phyloP scores from a whole-genome alignment of 441 rosid genomes.

The Biscutella auriculata region DNA sequence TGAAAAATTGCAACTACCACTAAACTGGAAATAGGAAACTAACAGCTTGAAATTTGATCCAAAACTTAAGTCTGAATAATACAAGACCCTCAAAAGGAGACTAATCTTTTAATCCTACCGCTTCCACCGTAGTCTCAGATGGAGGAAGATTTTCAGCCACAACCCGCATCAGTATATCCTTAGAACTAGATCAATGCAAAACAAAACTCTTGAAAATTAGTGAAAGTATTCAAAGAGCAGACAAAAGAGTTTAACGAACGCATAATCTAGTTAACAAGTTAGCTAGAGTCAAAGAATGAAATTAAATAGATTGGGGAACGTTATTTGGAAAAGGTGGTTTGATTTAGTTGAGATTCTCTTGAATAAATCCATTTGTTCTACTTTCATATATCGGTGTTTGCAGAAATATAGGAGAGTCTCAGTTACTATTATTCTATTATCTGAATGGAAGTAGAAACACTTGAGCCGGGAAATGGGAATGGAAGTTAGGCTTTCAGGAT shows the following conservation, averaged over 20 bases:
- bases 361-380: not conserved
- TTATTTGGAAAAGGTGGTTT: not conserved
- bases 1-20: not conserved
- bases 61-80: not conserved
- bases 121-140: constrained; percentile 62
- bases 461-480: not conserved
- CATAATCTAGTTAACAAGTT: not conserved
- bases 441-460: not conserved
- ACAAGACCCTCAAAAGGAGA: not conserved
- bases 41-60: not conserved
- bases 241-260: not conserved
- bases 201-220: not conserved
- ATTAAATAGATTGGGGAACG: not conserved
- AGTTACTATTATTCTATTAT: not conserved
- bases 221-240: not conserved
- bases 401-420: not conserved
- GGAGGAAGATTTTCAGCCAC: constrained; percentile 67
- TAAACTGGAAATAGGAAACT: not conserved
- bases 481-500: not conserved
- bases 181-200: constrained; percentile 46
- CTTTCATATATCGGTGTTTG: not conserved
- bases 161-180: constrained; percentile 93
- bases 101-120: constrained; percentile 32
- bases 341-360: not conserved
- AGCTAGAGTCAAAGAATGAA: not conserved